Evolutionary conservation across 108 stramenopile genomes (phyloP).

Genomic region (Cyclotella kingstonii): DNA sequence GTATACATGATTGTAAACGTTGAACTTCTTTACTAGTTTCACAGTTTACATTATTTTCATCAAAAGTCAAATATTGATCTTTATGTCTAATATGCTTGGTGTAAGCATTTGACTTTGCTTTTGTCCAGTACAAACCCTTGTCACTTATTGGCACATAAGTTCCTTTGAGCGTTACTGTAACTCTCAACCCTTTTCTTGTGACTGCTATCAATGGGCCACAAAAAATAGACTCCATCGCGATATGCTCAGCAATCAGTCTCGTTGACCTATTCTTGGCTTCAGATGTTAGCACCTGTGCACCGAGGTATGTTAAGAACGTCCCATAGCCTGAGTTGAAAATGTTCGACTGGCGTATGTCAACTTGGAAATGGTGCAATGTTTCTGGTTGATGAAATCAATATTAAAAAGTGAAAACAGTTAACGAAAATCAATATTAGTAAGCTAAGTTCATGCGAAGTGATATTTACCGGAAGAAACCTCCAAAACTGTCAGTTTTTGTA

Average conservation of each 20-base stretch:
- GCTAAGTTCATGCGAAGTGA: background rate
- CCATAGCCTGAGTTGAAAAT: conserved; percentile 67
- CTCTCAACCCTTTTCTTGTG: conserved; percentile 20
- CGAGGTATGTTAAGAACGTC: conserved; percentile 66
- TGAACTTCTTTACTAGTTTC: conserved; percentile 19
- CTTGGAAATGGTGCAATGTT: conserved; percentile 53
- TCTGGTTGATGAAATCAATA: conserved; percentile 17
- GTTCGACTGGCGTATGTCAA: conserved; percentile 45
- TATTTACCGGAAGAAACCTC: conserved; percentile 9
- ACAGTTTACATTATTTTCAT: conserved; percentile 20
- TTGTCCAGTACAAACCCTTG: conserved; percentile 37
- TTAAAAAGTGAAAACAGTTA: background rate
- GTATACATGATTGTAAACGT: conserved; percentile 8
- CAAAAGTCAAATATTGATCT: background rate
- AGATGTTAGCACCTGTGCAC: conserved; percentile 49
- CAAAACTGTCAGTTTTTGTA: conserved; percentile 7
- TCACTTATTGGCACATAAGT: conserved; percentile 44
- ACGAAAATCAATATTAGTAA: background rate
- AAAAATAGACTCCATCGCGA: background rate
- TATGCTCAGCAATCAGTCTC: conserved; percentile 5
- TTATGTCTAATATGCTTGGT: background rate
- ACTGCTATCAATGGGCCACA: conserved; percentile 22
- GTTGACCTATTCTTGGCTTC: conserved; percentile 9
- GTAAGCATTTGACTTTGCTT: conserved; percentile 12
- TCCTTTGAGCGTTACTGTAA: conserved; percentile 46